Percentiles rank a stretch among this genome's conserved stretches.
These are phyloP conservation scores for Rhodomyrtus psidioides DNA, from an alignment of 441 rosid genomes.

Conservation along the genomic window DNA sequence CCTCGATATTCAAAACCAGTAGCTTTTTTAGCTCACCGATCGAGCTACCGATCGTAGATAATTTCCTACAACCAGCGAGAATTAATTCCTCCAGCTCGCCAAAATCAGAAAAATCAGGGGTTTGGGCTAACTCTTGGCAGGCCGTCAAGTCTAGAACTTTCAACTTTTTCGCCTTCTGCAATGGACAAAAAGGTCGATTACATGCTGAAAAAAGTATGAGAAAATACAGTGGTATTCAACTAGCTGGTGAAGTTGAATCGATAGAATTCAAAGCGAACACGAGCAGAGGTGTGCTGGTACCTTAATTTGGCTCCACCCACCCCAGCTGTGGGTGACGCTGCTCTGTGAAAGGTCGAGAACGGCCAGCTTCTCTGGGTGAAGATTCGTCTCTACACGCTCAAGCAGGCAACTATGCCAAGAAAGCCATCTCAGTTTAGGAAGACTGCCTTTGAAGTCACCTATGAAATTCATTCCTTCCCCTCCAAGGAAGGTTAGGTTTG, in stretches of 20 bases:
- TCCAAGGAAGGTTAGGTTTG: background rate
- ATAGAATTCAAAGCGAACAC: background rate
- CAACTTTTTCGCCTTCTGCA: background rate
- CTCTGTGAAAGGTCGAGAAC: accelerated
- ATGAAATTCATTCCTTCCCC: background rate
- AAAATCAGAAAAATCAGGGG: background rate
- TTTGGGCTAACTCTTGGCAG: accelerated
- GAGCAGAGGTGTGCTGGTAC: accelerated
- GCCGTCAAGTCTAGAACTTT: accelerated
- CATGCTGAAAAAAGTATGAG: background rate
- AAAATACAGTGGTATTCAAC: no score
- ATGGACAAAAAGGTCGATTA: accelerated
- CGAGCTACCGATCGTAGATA: background rate
- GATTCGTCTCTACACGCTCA: accelerated
- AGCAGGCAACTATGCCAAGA: accelerated
- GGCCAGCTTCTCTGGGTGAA: accelerated
- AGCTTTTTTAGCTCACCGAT: accelerated
- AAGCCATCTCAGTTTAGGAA: background rate
- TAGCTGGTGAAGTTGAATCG: background rate
- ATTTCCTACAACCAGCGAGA: accelerated
- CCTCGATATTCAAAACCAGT: accelerated
- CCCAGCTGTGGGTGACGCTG: background rate
- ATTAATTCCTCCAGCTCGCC: background rate
- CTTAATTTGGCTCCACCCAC: background rate
- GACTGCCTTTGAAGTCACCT: accelerated